Evolutionary conservation across 1,284 basidiomycete genomes (phyloP).

Genomic region (Kwoniella shivajii): DNA sequence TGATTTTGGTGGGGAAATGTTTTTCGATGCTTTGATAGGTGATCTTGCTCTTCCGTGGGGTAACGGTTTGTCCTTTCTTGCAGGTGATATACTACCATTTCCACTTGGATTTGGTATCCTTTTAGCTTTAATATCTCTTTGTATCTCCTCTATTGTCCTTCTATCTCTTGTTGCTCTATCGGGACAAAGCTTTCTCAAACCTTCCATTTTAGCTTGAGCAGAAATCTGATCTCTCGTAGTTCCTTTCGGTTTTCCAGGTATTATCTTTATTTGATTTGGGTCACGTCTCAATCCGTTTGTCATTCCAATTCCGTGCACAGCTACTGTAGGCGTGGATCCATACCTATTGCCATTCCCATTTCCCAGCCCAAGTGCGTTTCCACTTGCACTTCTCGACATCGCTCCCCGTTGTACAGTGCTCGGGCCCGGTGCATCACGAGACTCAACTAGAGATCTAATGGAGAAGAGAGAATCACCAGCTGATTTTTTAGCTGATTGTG

Average conservation of each 20-base stretch:
- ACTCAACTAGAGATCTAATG: conserved; percentile 39
- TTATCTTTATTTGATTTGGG: background rate
- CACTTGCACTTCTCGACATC: no score
- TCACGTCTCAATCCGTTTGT: conserved; percentile 10
- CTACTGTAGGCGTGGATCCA: background rate
- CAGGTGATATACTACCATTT: background rate
- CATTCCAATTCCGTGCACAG: conserved; percentile 5
- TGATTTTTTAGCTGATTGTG: conserved; percentile 25
- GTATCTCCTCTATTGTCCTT: conserved; percentile 46
- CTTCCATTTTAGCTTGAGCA: conserved; percentile 20
- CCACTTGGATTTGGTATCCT: background rate
- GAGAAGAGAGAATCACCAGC: conserved; percentile 33
- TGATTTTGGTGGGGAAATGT: background rate
- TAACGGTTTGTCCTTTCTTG: background rate
- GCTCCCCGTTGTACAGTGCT: no score
- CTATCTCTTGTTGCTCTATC: conserved; percentile 42
- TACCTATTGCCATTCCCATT: background rate
- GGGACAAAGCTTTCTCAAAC: conserved; percentile 39
- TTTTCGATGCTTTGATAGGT: background rate
- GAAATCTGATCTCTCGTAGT: conserved; percentile 17
- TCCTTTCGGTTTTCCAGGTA: conserved; percentile 1
- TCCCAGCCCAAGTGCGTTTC: background rate
- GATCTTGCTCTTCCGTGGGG: background rate
- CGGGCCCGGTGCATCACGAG: conserved; percentile 12
- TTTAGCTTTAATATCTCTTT: conserved; percentile 38